phyloP scores from a whole-genome alignment of 495 filamentous ascomycete genomes.

The Hypomontagnella monticulosa region DNA sequence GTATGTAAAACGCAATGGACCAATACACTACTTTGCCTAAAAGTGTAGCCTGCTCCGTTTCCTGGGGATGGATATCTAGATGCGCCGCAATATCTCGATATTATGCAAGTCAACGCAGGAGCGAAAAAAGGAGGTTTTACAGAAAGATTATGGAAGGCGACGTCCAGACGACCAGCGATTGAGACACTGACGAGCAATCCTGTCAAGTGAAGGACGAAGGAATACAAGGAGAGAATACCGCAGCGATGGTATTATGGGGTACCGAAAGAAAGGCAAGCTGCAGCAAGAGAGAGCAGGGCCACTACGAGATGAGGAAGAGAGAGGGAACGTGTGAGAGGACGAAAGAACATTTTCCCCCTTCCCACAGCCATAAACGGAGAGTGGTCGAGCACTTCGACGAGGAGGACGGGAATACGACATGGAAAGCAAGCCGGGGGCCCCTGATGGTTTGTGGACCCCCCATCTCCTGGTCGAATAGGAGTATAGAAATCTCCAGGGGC shows the following conservation, averaged over 20 bases:
- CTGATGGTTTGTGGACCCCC: slow-evolving; percentile 27
- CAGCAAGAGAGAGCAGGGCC: slow-evolving; percentile 26
- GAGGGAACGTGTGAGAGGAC: slow-evolving; percentile 28
- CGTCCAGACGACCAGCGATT: slow-evolving; percentile 23
- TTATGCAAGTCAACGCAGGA: slow-evolving; percentile 7
- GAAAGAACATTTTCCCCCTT: slow-evolving; percentile 11
- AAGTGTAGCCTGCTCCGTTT: slow-evolving; percentile 23
- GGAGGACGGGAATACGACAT: slow-evolving; percentile 37
- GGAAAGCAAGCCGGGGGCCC: slow-evolving; percentile 25
- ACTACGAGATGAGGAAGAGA: slow-evolving; percentile 11
- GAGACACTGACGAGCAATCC: slow-evolving; percentile 30
- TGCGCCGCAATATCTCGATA: slow-evolving; percentile 28
- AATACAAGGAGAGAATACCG: slow-evolving; percentile 30
- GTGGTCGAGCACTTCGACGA: slow-evolving; percentile 19
- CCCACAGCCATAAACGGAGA: slow-evolving; percentile 19
- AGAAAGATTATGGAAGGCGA: slow-evolving; percentile 19
- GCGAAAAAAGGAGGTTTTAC: slow-evolving; percentile 16
- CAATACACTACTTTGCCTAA: slow-evolving; percentile 41
- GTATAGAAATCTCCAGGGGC: slow-evolving; percentile 32
- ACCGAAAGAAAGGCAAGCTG: slow-evolving; percentile 40
- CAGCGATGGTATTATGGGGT: slow-evolving; percentile 29
- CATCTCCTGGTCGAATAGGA: slow-evolving; percentile 30
- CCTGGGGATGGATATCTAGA: slow-evolving; percentile 27
- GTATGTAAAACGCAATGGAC: slow-evolving; percentile 21
- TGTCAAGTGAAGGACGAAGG: slow-evolving; percentile 26